Evolutionary conservation across 441 rosid genomes (phyloP).

Genomic region (Populus hybrid): DNA sequence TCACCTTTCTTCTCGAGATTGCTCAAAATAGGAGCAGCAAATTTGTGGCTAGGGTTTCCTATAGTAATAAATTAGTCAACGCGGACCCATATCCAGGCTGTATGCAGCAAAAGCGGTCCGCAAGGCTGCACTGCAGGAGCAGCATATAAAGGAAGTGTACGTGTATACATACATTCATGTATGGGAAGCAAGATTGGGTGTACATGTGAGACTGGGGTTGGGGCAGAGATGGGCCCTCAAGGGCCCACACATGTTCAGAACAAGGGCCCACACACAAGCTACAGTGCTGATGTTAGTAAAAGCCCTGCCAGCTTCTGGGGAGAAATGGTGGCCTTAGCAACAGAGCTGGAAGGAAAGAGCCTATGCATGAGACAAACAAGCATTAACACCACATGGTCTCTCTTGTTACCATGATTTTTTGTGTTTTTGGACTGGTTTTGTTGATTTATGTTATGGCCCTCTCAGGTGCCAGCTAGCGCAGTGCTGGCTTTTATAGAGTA

Average conservation of each 20-base stretch:
- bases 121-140: constrained; percentile 25
- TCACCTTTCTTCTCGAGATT: not conserved
- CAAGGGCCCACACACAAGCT: constrained; percentile 14
- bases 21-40: constrained; percentile 7
- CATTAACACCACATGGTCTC: constrained; percentile 19
- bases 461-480: not conserved
- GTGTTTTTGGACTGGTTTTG: not conserved
- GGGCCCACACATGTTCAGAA: not conserved
- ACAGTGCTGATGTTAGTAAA: constrained; percentile 10
- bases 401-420: not conserved
- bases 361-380: constrained; percentile 34
- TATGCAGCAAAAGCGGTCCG: constrained; percentile 12
- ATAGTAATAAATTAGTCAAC: constrained; percentile 15
- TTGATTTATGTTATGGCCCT: not conserved
- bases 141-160: not conserved
- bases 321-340: constrained; percentile 5
- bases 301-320: constrained; percentile 19
- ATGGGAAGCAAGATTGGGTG: not conserved
- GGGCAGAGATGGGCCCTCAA: constrained; percentile 18
- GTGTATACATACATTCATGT: not conserved
- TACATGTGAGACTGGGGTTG: constrained; percentile 28
- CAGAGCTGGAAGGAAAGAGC: constrained; percentile 20
- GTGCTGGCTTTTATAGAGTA: not conserved
- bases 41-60: constrained; percentile 30
- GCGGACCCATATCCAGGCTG: constrained; percentile 36